phyloP scores from a whole-genome alignment of 345 rosid genomes.

The Angophora floribunda region DNA sequence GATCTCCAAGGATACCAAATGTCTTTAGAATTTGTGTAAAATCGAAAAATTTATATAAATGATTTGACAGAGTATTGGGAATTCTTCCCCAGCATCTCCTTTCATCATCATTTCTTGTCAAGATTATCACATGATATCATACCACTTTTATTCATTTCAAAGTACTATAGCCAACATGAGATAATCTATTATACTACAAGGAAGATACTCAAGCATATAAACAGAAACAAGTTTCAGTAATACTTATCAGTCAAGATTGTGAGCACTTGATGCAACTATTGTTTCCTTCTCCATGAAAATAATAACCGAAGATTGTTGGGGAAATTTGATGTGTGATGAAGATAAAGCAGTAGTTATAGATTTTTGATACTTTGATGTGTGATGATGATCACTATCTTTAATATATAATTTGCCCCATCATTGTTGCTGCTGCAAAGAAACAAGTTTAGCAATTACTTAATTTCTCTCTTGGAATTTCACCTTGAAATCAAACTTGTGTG shows the following conservation, averaged over 20 bases:
- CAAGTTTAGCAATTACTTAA: neutral
- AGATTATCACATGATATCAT: neutral
- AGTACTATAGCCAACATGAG: neutral
- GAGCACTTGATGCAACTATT: neutral
- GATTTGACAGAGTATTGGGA: rapidly evolving
- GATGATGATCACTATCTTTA: neutral
- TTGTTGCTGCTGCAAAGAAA: neutral
- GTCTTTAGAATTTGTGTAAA: neutral
- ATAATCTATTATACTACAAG: neutral
- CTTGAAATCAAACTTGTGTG: neutral
- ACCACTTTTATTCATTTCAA: neutral
- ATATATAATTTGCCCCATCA: neutral
- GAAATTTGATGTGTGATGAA: neutral
- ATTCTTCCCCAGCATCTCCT: neutral
- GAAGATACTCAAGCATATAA: neutral
- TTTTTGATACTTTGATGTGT: neutral
- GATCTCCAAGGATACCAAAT: neutral
- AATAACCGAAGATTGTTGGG: neutral
- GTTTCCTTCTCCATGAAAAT: neutral
- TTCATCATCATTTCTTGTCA: neutral
- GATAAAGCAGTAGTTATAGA: neutral
- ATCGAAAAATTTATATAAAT: neutral
- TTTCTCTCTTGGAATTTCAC: neutral
- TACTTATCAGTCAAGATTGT: neutral
- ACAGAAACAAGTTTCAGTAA: neutral